phyloP scores from a whole-genome alignment of 2,329 filamentous ascomycete genomes.

The Fusarium sp. region DNA sequence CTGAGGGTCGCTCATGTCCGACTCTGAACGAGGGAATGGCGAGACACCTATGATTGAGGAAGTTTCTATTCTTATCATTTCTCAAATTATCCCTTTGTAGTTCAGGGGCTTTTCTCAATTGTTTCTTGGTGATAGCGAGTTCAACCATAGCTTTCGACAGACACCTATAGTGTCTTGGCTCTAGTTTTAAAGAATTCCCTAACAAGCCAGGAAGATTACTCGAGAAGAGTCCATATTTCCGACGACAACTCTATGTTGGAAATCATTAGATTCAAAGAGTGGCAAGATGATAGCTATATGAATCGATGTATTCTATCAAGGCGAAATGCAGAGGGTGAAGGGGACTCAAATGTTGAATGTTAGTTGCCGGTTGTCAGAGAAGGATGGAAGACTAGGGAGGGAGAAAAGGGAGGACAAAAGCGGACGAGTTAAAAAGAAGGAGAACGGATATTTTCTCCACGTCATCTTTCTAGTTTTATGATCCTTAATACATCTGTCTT shows the following conservation, averaged over 20 bases:
- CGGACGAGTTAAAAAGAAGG: background rate
- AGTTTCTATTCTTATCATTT: background rate
- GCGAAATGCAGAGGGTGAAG: too few species aligned
- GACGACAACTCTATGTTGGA: background rate
- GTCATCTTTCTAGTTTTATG: background rate
- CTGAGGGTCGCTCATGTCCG: too few species aligned
- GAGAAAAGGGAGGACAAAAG: background rate
- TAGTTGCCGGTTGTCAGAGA: background rate
- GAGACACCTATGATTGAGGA: background rate
- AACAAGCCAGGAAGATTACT: accelerated
- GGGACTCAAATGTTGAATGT: too few species aligned
- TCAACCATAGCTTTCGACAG: background rate
- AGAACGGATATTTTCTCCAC: background rate
- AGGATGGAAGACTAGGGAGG: background rate
- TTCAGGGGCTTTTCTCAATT: background rate
- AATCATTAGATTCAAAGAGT: accelerated
- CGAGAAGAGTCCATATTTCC: background rate
- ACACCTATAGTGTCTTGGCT: background rate
- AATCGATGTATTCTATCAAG: too few species aligned
- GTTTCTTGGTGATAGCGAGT: background rate
- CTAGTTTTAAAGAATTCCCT: background rate
- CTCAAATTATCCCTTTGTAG: background rate
- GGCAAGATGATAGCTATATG: too few species aligned
- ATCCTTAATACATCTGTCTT: background rate
- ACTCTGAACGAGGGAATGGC: background rate